Percentiles rank a stretch among this genome's conserved stretches.
Evolutionary conservation across 495 filamentous ascomycete species (phyloP).

Genomic region (Acidomyces sp.): DNA sequence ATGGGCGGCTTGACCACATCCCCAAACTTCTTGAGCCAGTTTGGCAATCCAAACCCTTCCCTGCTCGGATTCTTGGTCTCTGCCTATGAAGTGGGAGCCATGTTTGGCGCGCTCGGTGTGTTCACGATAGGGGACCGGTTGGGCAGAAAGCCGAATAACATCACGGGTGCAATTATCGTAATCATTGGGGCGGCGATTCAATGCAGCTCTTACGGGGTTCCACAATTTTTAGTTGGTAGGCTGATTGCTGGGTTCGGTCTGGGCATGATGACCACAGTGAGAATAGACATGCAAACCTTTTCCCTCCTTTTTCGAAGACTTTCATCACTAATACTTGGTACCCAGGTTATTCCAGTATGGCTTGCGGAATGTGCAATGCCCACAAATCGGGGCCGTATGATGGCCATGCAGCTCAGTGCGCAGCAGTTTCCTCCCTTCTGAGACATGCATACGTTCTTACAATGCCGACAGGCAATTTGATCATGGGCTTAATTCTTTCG

Average conservation of each 20-base stretch:
- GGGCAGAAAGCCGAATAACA: slow-evolving; percentile 12
- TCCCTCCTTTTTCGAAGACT: too few species aligned
- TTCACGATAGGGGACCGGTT: slow-evolving; percentile 14
- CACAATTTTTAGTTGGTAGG: slow-evolving; percentile 17
- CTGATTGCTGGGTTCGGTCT: slow-evolving; percentile 17
- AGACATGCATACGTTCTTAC: too few species aligned
- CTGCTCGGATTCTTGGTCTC: slow-evolving; percentile 17
- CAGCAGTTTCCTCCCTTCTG: too few species aligned
- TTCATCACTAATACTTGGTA: too few species aligned
- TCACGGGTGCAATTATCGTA: slow-evolving; percentile 14
- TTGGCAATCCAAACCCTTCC: slow-evolving; percentile 17
- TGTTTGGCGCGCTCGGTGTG: slow-evolving; percentile 12
- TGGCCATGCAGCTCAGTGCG: slow-evolving; percentile 16
- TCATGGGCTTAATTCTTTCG: slow-evolving; percentile 18
- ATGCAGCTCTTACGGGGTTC: slow-evolving; percentile 6
- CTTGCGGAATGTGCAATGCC: slow-evolving; percentile 15
- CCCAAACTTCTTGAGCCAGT: slow-evolving; percentile 13
- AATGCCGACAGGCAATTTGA: slow-evolving; percentile 10
- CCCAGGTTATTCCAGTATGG: slow-evolving; percentile 18
- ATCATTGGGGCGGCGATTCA: slow-evolving; percentile 14
- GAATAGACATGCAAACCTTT: too few species aligned
- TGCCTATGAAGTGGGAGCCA: slow-evolving; percentile 15
- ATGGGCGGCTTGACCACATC: slow-evolving; percentile 19
- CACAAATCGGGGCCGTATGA: slow-evolving; percentile 13
- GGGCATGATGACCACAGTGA: slow-evolving; percentile 14